Base-by-base conservation (phyloP, 208 protist genomes). In the Trypanosoma boissoni region DNA sequence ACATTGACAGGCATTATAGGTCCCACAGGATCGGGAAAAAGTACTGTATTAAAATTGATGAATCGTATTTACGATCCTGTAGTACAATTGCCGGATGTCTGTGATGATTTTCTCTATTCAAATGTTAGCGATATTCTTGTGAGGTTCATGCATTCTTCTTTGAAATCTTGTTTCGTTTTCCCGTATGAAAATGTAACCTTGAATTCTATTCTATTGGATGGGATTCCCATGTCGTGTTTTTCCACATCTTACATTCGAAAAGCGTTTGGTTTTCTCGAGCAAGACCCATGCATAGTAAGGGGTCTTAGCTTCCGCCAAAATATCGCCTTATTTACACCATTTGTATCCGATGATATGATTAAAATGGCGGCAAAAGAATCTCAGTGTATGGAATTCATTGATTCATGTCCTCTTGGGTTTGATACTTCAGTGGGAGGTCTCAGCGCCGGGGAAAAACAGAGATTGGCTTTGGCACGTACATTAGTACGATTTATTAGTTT, bases 361-460 rank as follows among this genome's bases (percentile, higher is more conserved):
- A 37, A 54, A 20, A 26, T 18, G 18, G 86, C 80, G 1, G 63
- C 80, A n/a, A 41, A 70, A 24, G 6, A 76, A 39, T 86, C 83
- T 53, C 36, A 57, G 3, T 83, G 80, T 42, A 41, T 59, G n/a
- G 54, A 67, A 18, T 86, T 91, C 45, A 64, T 88, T 31, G 23
- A 63, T 16, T 36, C 61, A 5, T 55, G 57, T 24, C 69, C 76
- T 28, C 68, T 76, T 46, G 64, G 52, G 6, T 61, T 84, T 24
- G 29, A 78, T 42, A 81, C 39, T 3, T 3, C 61, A 0, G 68
- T 80, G 7, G 87, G 83, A 4, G 61, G 58, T 1, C 53, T 97
- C 2, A 94, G 81, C 34, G 80, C 83, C 14, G 96, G 96, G 2
- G 88, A 98, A 74, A 86, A 78, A 56, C 96, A 98, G 76, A 74